phyloP scores from a whole-genome alignment of 148 eudicot genomes.

The Vaccinium corymbosum region DNA sequence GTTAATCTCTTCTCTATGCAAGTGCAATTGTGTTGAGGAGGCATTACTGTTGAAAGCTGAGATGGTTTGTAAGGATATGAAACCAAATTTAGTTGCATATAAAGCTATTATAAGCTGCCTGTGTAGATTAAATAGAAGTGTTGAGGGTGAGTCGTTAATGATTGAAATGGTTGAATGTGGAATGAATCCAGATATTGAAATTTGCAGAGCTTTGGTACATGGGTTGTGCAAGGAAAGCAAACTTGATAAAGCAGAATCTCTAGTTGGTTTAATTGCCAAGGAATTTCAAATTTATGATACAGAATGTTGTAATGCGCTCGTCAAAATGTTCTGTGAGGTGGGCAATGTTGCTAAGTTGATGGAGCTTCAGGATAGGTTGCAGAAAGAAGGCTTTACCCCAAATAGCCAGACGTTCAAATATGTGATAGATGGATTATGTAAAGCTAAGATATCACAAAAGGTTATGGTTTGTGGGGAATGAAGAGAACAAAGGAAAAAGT shows the following conservation, averaged over 20 bases:
- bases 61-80: conserved; percentile 42
- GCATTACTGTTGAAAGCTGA: conserved; percentile 48
- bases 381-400: conserved; percentile 64
- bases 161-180: conserved; percentile 59
- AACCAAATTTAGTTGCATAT: conserved; percentile 42
- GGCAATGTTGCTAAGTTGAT: conserved; percentile 43
- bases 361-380: conserved; percentile 72
- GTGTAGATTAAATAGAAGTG: conserved; percentile 45
- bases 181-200: conserved; percentile 41
- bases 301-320: conserved; percentile 54
- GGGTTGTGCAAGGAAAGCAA: conserved; percentile 51
- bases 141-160: conserved; percentile 55
- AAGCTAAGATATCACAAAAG: conserved; percentile 25
- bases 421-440: conserved; percentile 55
- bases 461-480: background rate
- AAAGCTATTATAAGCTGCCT: conserved; percentile 53
- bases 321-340: conserved; percentile 42
- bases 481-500: background rate
- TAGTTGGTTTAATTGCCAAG: conserved; percentile 44
- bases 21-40: conserved; percentile 42
- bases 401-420: conserved; percentile 59
- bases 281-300: conserved; percentile 53
- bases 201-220: conserved; percentile 54
- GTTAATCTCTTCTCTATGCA: conserved; percentile 59
- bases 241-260: conserved; percentile 46